A percentile compares a stretch with the other conserved stretches of the same genome.
Evolutionary conservation across 208 protist species (phyloP).

Genomic region (Trypanosoma brucei): DNA sequence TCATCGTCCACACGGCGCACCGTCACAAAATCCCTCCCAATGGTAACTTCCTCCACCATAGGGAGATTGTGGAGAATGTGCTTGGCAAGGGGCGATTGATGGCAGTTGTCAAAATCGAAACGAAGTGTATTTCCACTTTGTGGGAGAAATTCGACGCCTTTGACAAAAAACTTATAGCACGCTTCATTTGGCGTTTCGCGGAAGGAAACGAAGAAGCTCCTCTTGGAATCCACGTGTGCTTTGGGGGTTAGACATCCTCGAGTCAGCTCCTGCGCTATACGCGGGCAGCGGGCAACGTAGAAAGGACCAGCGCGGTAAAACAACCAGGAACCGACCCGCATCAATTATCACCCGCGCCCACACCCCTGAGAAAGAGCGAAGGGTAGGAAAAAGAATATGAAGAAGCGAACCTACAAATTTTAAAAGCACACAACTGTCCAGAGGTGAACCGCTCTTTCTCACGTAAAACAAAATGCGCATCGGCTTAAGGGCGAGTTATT

Average conservation of each 20-base stretch:
- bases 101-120: constrained; percentile 73
- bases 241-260: neutral
- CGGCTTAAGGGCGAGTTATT: too few species aligned
- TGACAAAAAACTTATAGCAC: constrained; percentile 85
- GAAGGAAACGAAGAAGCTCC: constrained; percentile 71
- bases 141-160: constrained; percentile 60
- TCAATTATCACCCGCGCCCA: too few species aligned
- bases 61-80: constrained; percentile 59
- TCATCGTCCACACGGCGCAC: constrained; percentile 64
- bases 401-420: too few species aligned
- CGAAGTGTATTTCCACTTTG: constrained; percentile 42
- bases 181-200: constrained; percentile 75
- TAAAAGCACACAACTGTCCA: too few species aligned
- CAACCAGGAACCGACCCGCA: too few species aligned
- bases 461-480: too few species aligned
- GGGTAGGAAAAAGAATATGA: too few species aligned
- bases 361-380: too few species aligned
- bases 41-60: constrained; percentile 88
- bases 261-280: neutral
- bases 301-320: too few species aligned
- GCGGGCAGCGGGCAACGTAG: neutral
- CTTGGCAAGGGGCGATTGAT: constrained; percentile 76
- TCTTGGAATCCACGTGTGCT: constrained; percentile 5
- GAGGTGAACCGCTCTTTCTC: too few species aligned
- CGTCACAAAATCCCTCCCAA: constrained; percentile 72